Conservation (phyloP, 1,284 basidiomycete species). For the Sporisorium reilianum region DNA sequence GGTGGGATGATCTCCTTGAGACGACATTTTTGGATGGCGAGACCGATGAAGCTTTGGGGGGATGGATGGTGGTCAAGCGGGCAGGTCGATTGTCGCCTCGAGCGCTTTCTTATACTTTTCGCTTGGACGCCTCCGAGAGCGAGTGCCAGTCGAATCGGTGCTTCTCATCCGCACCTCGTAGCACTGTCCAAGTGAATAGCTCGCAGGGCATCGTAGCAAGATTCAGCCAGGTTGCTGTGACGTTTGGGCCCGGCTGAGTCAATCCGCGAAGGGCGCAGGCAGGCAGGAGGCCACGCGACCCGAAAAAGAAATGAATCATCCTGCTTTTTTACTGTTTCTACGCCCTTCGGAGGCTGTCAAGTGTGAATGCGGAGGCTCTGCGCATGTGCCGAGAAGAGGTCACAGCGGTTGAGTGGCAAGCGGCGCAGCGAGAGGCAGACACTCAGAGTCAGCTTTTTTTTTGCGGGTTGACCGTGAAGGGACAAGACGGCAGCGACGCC, state of each 20-base stretch:
- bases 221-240: no score
- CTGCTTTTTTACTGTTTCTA: not conserved
- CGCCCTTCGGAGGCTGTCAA: not conserved
- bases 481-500: not conserved
- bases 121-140: not conserved
- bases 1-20: constrained; percentile 12
- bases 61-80: not conserved
- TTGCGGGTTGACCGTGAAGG: not conserved
- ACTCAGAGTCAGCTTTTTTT: constrained; percentile 5
- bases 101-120: not conserved
- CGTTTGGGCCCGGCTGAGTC: not conserved
- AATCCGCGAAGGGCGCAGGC: not conserved
- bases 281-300: not conserved
- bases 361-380: no score
- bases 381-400: not conserved
- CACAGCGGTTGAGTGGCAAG: no score
- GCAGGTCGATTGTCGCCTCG: not conserved
- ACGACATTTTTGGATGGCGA: constrained; percentile 22
- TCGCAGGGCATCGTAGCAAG: no score
- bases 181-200: not conserved
- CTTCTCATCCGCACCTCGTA: not conserved
- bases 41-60: not conserved
- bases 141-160: not conserved
- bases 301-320: not conserved
- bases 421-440: not conserved